Evolutionary conservation across 306 rosid genomes (phyloP), one percentile per base, ranked within the genome.

Genomic region (Vigna nakashimae): DNA sequence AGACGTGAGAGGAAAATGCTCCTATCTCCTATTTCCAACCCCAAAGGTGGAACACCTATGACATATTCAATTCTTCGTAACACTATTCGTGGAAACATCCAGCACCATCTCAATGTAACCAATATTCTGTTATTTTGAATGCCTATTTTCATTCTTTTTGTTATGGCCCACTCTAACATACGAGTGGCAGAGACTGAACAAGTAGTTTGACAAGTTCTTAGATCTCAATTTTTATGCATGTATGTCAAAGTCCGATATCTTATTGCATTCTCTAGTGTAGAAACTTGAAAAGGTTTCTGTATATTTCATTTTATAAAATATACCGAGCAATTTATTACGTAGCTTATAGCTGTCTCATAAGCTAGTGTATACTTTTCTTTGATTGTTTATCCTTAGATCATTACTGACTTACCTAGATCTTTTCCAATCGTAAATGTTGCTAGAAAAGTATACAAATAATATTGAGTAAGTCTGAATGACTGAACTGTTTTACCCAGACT

Each of bases 171-270:
- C 51, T 30, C 18, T 74, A 45, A 74, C 43, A 30, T 15, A 26
- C 52, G 11, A 36, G 65, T 26, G 34, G 18, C 40, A 4, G 17
- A 59, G 65, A 26, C 10, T 11, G 7, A 34, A 34, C 16, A 45
- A 40, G 62, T 78, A 14, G 62, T 67, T 32, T 59, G 73, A 51
- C 16, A 18, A 58, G 67, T 50, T 58, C 55, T 55, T 53, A 67
- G 30, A 38, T 73, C 51, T 22, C 45, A 59, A 58, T 48, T 43
- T 9, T 36, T 38, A 30, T 52, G 9, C 36, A 7, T 59, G 6
- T 20, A 50, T 59, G 67, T 78, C 52, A 38, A 57, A 72, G 16
- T 14, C 60, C 14, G 45, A 38, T 48, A 11, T 24, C 65, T 26
- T 4, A 3, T 11, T 11, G 17, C 38, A 57, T 24, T 58, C 38